A percentile compares a stretch with the other conserved stretches of the same genome.
Evolutionary conservation across 2,329 filamentous ascomycete species (phyloP).

Genomic region (Beauveria asiatica): DNA sequence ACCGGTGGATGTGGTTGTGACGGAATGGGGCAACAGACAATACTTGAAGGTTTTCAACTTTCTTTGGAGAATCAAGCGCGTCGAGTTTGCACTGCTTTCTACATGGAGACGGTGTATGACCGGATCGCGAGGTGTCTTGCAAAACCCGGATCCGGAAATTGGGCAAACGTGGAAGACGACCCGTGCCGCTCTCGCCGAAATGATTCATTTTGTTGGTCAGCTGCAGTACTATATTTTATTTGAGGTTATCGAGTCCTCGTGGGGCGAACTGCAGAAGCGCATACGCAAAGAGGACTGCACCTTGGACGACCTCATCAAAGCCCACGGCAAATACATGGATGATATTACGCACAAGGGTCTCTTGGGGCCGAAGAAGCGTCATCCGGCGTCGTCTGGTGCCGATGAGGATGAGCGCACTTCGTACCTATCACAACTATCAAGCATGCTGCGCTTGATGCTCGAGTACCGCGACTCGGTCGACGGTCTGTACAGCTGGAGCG

Average conservation of each 20-base stretch:
- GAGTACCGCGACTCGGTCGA: constrained; percentile 89
- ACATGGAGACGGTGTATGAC: constrained; percentile 97
- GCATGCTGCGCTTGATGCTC: constrained; percentile 89
- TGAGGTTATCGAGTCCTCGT: constrained; percentile 94
- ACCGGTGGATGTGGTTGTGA: constrained; percentile 93
- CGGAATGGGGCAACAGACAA: constrained; percentile 88
- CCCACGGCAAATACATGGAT: constrained; percentile 83
- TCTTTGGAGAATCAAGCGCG: constrained; percentile 93
- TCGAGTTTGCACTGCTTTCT: constrained; percentile 84
- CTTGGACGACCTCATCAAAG: constrained; percentile 87
- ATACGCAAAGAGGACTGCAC: constrained; percentile 81
- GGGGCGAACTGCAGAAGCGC: constrained; percentile 79
- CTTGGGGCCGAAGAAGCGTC: constrained; percentile 56
- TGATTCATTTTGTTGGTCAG: constrained; percentile 97
- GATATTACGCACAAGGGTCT: constrained; percentile 95
- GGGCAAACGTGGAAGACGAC: constrained; percentile 82
- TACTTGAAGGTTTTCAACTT: constrained; percentile 99
- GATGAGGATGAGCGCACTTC: constrained; percentile 59
- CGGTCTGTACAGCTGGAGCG: constrained; percentile 86
- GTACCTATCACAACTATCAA: constrained; percentile 85
- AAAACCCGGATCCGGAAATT: constrained; percentile 60
- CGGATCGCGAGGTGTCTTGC: constrained; percentile 81
- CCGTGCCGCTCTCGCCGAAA: constrained; percentile 82
- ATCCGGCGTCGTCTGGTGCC: background rate
- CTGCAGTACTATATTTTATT: constrained; percentile 98